These are phyloP conservation scores for Pseudogymnoascus sp. DNA, from an alignment of 2,329 filamentous ascomycete species.

Conservation along the genomic window DNA sequence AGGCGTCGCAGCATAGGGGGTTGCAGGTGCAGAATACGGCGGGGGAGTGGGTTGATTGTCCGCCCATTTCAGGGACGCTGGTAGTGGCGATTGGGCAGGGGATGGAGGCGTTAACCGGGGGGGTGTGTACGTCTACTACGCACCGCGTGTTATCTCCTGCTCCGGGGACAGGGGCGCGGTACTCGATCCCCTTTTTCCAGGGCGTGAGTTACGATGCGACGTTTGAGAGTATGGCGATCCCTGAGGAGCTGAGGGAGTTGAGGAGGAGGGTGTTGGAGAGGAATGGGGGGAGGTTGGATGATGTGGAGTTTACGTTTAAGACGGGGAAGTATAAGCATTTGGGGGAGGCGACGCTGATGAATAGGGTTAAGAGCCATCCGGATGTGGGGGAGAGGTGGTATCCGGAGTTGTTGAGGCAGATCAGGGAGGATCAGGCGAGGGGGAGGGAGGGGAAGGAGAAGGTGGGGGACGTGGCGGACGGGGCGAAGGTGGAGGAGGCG, in stretches of 20 bases:
- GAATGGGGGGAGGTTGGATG: slow-evolving; percentile 52
- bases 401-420: slow-evolving; percentile 45
- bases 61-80: slow-evolving; percentile 65
- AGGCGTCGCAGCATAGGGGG: slow-evolving; percentile 66
- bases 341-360: slow-evolving; percentile 77
- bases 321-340: slow-evolving; percentile 56
- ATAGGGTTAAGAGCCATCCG: slow-evolving; percentile 76
- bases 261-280: slow-evolving; percentile 47
- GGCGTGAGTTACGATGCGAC: slow-evolving; percentile 70
- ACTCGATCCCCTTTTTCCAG: slow-evolving; percentile 81
- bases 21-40: slow-evolving; percentile 74
- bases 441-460: slow-evolving; percentile 28
- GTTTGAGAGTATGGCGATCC: slow-evolving; percentile 59
- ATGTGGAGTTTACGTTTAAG: slow-evolving; percentile 81
- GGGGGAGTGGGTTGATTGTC: slow-evolving; percentile 75
- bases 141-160: slow-evolving; percentile 71
- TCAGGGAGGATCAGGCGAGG: slow-evolving; percentile 48
- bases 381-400: slow-evolving; percentile 81
- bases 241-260: slow-evolving; percentile 53
- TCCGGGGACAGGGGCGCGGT: slow-evolving; percentile 62
- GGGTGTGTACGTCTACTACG: slow-evolving; percentile 74
- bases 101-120: slow-evolving; percentile 73
- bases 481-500: slow-evolving; percentile 17
- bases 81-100: slow-evolving; percentile 86
- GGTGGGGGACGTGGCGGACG: background rate